A percentile compares a stretch with the other conserved stretches of the same genome.
These are phyloP conservation scores for Aspergillus amoenus DNA, from an alignment of 2,329 filamentous ascomycete species.

Conservation along the genomic window DNA sequence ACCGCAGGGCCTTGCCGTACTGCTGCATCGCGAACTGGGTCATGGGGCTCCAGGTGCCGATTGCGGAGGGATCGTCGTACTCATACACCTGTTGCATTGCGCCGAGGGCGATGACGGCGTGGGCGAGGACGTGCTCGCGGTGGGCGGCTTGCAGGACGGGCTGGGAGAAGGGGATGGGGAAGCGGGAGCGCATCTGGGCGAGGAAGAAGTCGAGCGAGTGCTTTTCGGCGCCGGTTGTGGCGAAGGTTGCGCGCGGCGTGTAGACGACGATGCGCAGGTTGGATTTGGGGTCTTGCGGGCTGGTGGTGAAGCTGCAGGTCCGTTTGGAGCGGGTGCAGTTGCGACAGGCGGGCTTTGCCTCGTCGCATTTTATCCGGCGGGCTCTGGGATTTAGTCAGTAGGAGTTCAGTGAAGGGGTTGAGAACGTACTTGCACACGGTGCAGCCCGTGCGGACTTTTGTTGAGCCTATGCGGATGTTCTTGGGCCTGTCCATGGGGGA, in stretches of 20 bases:
- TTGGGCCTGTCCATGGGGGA: neutral
- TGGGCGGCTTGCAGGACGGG: neutral
- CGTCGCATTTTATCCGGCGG: slow-evolving; percentile 15
- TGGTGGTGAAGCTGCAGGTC: neutral
- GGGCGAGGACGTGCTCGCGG: slow-evolving; percentile 1
- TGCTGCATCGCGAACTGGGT: slow-evolving; percentile 8
- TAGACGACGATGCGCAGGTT: slow-evolving; percentile 3
- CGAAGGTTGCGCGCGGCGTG: neutral
- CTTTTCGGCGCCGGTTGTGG: slow-evolving; percentile 1
- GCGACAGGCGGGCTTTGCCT: slow-evolving; percentile 9
- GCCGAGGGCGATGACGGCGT: slow-evolving; percentile 2
- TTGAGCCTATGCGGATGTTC: slow-evolving; percentile 2
- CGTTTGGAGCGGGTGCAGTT: slow-evolving; percentile 10
- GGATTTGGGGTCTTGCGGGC: neutral
- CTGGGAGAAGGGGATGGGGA: neutral
- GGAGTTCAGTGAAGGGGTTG: too few relatives aligned
- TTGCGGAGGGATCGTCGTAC: neutral
- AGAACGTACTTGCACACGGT: slow-evolving; percentile 7
- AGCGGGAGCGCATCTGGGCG: slow-evolving; percentile 1
- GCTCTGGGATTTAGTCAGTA: neutral
- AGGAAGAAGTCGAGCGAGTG: slow-evolving; percentile 5
- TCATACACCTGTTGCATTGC: slow-evolving; percentile 6
- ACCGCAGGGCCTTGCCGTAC: slow-evolving; percentile 5
- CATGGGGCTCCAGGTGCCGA: slow-evolving; percentile 5
- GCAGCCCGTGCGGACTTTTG: slow-evolving; percentile 12